Percentiles rank a stretch among this genome's conserved stretches.
These are phyloP conservation scores for Elymus sibiricus DNA, from an alignment of 176 grass and related monocot genomes.

Conservation along the genomic window DNA sequence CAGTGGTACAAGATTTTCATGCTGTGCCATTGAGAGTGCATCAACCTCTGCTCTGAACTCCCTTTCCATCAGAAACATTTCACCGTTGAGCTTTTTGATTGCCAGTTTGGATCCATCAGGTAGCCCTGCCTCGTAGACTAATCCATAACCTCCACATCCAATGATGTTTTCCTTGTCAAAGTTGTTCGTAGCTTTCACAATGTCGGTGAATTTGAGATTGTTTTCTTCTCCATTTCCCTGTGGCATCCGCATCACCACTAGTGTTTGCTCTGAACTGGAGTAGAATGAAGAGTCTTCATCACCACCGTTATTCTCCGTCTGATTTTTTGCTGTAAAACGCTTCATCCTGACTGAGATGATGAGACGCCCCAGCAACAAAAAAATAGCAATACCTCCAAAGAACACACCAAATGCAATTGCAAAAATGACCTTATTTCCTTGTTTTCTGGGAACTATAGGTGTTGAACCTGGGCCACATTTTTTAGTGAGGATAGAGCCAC, in stretches of 20 bases:
- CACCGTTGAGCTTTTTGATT: conserved; percentile 49
- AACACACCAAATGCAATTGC: conserved; percentile 18
- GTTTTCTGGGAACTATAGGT: neutral
- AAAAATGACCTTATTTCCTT: neutral
- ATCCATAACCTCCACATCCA: conserved; percentile 51
- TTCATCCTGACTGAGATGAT: neutral
- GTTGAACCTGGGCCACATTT: neutral
- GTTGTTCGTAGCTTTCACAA: conserved; percentile 43
- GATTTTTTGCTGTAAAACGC: neutral
- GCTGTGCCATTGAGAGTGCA: conserved; percentile 45
- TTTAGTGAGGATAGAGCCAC: neutral
- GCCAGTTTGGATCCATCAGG: conserved; percentile 30
- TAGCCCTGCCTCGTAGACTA: conserved; percentile 52
- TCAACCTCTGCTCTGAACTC: conserved; percentile 54
- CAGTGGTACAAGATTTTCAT: conserved; percentile 49
- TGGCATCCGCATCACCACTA: neutral
- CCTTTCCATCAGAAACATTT: conserved; percentile 37
- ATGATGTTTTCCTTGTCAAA: conserved; percentile 49
- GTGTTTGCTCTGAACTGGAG: neutral
- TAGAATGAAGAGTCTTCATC: neutral
- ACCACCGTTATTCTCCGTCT: neutral
- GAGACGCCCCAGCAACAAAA: conserved; percentile 13
- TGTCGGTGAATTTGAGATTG: neutral
- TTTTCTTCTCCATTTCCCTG: neutral
- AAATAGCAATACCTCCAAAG: neutral